phyloP scores from a whole-genome alignment of 2,329 filamentous ascomycete genomes.

The Colletotrichum endophyticum region DNA sequence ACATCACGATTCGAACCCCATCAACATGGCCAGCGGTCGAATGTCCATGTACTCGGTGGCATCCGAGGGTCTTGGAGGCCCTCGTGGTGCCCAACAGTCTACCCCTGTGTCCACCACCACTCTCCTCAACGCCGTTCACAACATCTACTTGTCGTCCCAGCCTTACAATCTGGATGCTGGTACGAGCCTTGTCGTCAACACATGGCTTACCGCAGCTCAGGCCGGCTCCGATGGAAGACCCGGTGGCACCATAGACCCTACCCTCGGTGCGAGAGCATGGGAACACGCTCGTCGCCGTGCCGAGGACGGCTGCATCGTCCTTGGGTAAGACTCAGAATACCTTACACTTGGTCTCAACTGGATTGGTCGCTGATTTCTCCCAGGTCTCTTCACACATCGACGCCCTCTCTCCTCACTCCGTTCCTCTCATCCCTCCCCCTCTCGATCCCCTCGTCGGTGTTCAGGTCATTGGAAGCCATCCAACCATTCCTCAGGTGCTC shows the following conservation, averaged over 20 bases:
- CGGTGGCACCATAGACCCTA: conserved; percentile 81
- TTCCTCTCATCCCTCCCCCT: conserved; percentile 85
- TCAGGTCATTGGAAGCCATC: conserved; percentile 80
- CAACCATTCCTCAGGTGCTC: conserved; percentile 87
- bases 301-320: conserved; percentile 90
- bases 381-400: conserved; percentile 87
- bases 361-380: neutral
- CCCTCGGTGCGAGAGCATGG: conserved; percentile 84
- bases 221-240: conserved; percentile 69
- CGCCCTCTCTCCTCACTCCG: conserved; percentile 81
- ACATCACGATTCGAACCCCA: conserved; percentile 28
- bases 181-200: conserved; percentile 92
- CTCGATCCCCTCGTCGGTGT: conserved; percentile 75
- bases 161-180: conserved; percentile 89
- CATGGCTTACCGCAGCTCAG: conserved; percentile 85
- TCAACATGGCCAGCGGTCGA: conserved; percentile 61
- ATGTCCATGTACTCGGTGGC: conserved; percentile 74
- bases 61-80: conserved; percentile 65
- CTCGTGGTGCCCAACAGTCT: conserved; percentile 68
- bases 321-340: conserved; percentile 67
- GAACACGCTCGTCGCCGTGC: conserved; percentile 94
- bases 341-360: neutral
- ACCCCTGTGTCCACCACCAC: conserved; percentile 91
- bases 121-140: conserved; percentile 89
- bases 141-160: conserved; percentile 80